Conservation (phyloP, 352 stramenopile genomes). For the Pythium biforme region DNA sequence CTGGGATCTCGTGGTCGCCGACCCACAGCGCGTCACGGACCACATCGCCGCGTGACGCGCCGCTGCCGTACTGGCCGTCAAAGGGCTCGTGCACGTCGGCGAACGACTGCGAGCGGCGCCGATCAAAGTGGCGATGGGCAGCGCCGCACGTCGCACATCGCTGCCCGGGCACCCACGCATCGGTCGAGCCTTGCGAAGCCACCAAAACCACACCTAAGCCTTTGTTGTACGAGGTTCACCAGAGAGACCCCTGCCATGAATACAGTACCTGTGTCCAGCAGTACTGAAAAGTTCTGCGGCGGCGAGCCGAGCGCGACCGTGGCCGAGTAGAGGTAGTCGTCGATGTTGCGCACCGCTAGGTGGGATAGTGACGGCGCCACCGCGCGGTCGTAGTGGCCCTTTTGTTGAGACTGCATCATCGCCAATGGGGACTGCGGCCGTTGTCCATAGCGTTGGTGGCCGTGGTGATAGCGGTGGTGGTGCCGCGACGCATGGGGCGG, state of each 20-base stretch:
- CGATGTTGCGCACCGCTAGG: slow-evolving; percentile 27
- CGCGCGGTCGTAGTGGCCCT: not conserved
- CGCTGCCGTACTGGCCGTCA: slow-evolving; percentile 51
- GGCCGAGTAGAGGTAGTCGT: slow-evolving; percentile 34
- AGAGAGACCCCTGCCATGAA: too few species aligned
- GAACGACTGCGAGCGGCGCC: slow-evolving; percentile 34
- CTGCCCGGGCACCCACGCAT: slow-evolving; percentile 33
- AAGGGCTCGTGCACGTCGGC: slow-evolving; percentile 25
- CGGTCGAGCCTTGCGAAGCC: slow-evolving; percentile 29
- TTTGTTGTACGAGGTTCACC: too few species aligned
- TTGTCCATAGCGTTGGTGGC: not conserved
- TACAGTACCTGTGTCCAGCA: slow-evolving; percentile 33
- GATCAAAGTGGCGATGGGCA: slow-evolving; percentile 40
- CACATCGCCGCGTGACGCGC: slow-evolving; percentile 38
- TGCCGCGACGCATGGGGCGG: not conserved
- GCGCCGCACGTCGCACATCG: slow-evolving; percentile 57
- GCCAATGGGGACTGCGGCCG: not conserved
- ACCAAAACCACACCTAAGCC: not conserved
- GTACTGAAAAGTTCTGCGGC: slow-evolving; percentile 34
- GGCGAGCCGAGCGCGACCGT: slow-evolving; percentile 31
- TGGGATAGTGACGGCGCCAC: slow-evolving; percentile 12
- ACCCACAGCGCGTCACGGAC: slow-evolving; percentile 35
- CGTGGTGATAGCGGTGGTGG: not conserved
- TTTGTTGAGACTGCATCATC: slow-evolving; percentile 4
- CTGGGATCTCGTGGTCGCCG: slow-evolving; percentile 31